These are phyloP conservation scores for Tetracladium setigerum DNA, from an alignment of 495 filamentous ascomycete species.

Conservation along the genomic window DNA sequence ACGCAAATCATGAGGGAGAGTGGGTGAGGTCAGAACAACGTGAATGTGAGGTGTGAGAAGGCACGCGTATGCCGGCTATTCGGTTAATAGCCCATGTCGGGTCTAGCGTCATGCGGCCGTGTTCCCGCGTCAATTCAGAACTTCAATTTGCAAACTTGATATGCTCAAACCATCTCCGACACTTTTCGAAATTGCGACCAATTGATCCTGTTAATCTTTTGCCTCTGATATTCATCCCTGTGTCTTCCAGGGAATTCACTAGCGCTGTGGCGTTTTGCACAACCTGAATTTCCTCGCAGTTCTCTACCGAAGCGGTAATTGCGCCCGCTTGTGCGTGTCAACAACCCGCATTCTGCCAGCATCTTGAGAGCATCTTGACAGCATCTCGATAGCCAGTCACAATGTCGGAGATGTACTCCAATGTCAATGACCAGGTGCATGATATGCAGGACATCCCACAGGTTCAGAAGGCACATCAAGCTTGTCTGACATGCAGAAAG, in stretches of 20 bases:
- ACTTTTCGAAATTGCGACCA: no score
- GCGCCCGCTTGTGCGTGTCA: conserved; percentile 8
- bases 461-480: conserved; percentile 14
- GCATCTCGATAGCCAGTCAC: neutral
- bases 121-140: no score
- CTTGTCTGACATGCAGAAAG: conserved; percentile 23
- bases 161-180: no score
- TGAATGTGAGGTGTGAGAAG: no score
- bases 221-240: no score
- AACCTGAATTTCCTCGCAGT: neutral
- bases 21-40: no score
- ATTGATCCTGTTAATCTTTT: no score
- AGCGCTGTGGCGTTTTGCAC: neutral
- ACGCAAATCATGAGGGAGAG: neutral
- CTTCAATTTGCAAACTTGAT: no score
- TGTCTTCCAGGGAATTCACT: no score
- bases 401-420: neutral
- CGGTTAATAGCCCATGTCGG: no score
- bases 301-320: conserved; percentile 1
- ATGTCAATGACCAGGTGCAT: neutral
- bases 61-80: no score
- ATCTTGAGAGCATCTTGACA: neutral
- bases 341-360: neutral
- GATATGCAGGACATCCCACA: neutral
- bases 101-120: no score